Evolutionary conservation across 148 eudicot genomes (phyloP), one percentile per base, ranked within the genome.

Genomic region (Cornus kousa): DNA sequence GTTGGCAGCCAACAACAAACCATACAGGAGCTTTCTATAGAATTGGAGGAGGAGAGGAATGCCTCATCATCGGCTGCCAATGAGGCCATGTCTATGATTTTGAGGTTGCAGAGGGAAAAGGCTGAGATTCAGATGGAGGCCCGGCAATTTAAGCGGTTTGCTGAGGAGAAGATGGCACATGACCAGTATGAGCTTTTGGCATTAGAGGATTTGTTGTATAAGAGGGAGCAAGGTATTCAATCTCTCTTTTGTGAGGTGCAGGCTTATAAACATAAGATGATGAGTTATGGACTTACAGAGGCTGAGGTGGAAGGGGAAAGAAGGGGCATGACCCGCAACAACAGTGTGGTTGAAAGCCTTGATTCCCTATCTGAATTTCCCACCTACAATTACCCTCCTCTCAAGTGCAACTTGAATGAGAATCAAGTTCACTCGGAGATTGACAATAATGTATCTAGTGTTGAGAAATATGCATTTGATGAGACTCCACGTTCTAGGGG

Each of bases 11-110:
- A 92, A 70, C 98, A 94, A 81, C 70, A 81, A 43, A 88, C 91
- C 1, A 92, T 94, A 72, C 87, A 89, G 74, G 95, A 91, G 33
- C 83, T 94, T 66, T 82, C 85, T 67, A 33, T 68, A 55, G 98
- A 94, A 62, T 81, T 94, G 90, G 97, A 94, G 35, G 95, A 94
- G 84, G 98, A 94, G 84, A 89, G 97, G 82, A 88, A 92, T 79
- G 98, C 97, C 0, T 85, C 98, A 66, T 94, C 97, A 0, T 91
- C 97, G 16, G 97, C 98, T 80, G 92, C 98, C 16, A 91, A 89
- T 67, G 98, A 94, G 82, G 94, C 98, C 22, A 94, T 94, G 98
- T 94, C 98, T 0, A 94, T 94, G 98, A 94, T 94, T 66, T 83
- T 92, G 87, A 91, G 95, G 85, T 81, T 94, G 86, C 95, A 94